A percentile compares a stretch with the other conserved stretches of the same genome.
Conservation (phyloP, 805 yeast genomes). For the Yamadazyma nakazawae region DNA sequence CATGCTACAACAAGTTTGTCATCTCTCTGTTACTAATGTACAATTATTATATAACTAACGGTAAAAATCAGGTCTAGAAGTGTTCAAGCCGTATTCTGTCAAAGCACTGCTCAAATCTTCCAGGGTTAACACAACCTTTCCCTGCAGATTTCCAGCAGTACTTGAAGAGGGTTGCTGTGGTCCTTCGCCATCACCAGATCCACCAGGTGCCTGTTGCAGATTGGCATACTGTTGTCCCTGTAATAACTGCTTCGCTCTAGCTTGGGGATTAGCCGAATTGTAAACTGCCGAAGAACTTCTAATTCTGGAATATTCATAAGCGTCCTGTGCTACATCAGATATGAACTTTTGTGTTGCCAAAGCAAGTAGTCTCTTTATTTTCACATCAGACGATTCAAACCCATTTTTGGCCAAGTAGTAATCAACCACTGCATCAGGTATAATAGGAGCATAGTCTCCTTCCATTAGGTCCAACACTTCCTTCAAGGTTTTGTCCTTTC, state of each 20-base stretch:
- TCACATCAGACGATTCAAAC: conserved; percentile 70
- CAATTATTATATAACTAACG: conserved; percentile 41
- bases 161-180: conserved; percentile 32
- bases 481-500: conserved; percentile 77
- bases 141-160: conserved; percentile 54
- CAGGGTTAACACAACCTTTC: conserved; percentile 85
- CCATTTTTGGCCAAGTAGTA: conserved; percentile 86
- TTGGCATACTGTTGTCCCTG: conserved; percentile 60
- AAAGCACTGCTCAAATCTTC: conserved; percentile 91
- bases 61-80: conserved; percentile 90
- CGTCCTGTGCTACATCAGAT: conserved; percentile 92
- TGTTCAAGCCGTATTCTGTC: conserved; percentile 87
- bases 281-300: conserved; percentile 86
- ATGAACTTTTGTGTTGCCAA: conserved; percentile 95
- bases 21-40: conserved; percentile 3
- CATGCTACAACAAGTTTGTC: too few species aligned
- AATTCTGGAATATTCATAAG: conserved; percentile 91
- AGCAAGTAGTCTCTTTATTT: conserved; percentile 77
- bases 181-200: conserved; percentile 34
- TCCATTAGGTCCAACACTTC: conserved; percentile 89
- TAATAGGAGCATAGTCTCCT: conserved; percentile 84
- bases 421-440: conserved; percentile 95
- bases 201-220: conserved; percentile 32
- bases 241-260: conserved; percentile 71
- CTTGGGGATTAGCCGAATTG: conserved; percentile 80